Percentiles rank a stretch among this genome's conserved stretches.
Evolutionary conservation across 495 filamentous ascomycete species (phyloP).

Genomic region (Penicillium diatomitis): DNA sequence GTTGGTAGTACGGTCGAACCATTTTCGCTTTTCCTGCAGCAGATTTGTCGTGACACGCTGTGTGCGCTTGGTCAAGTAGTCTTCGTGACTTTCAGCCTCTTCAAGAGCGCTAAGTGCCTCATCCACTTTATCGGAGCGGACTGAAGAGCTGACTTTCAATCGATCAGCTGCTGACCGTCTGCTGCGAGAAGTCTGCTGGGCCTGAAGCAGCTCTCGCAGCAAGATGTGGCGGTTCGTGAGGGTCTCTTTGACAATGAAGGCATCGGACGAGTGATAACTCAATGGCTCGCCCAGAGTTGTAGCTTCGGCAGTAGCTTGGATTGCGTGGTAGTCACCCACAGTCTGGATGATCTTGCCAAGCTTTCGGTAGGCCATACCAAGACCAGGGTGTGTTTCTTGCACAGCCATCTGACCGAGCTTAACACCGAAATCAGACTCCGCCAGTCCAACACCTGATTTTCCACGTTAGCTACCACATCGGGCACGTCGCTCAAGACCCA

Average conservation of each 20-base stretch:
- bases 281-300: conserved; percentile 91
- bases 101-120: conserved; percentile 85
- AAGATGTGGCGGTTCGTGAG: conserved; percentile 97
- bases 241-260: conserved; percentile 98
- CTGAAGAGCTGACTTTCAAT: conserved; percentile 71
- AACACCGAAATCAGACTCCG: conserved; percentile 88
- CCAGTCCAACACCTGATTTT: conserved; percentile 70
- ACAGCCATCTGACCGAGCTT: conserved; percentile 76
- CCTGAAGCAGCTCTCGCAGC: conserved; percentile 85
- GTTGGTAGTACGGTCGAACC: conserved; percentile 78
- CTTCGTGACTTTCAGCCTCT: conserved; percentile 72
- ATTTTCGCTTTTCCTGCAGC: conserved; percentile 77
- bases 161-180: conserved; percentile 79
- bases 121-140: conserved; percentile 89
- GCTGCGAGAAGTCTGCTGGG: conserved; percentile 68
- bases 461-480: conserved; percentile 2
- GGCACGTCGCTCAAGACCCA: too few relatives aligned
- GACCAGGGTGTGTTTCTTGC: conserved; percentile 81
- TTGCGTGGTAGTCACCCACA: conserved; percentile 92
- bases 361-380: conserved; percentile 86
- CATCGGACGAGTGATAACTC: conserved; percentile 89
- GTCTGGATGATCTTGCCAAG: conserved; percentile 88
- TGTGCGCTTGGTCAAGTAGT: conserved; percentile 71
- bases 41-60: conserved; percentile 83
- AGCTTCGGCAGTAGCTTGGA: conserved; percentile 93